phyloP scores from a whole-genome alignment of 495 filamentous ascomycete genomes.

The Neurospora sp. region DNA sequence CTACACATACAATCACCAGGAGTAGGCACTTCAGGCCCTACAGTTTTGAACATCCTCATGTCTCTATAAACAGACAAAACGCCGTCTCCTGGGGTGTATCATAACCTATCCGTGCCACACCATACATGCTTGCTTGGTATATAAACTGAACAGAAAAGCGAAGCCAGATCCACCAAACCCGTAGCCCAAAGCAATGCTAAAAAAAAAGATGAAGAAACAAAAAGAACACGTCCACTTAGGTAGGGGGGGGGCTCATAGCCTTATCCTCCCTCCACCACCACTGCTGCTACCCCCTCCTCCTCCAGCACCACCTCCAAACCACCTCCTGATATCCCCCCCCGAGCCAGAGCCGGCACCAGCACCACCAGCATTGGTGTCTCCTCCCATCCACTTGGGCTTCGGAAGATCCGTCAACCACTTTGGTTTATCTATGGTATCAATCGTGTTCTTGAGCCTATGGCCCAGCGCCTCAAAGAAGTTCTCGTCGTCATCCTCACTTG shows the following conservation, averaged over 20 bases:
- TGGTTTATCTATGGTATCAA: slow-evolving; percentile 74
- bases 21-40: neutral
- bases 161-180: neutral
- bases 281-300: neutral
- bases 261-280: slow-evolving; percentile 15
- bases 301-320: slow-evolving; percentile 32
- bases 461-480: slow-evolving; percentile 74
- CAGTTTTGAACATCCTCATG: neutral
- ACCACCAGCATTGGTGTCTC: slow-evolving; percentile 31
- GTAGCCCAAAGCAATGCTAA: neutral
- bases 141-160: neutral
- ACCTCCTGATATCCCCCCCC: slow-evolving; percentile 30
- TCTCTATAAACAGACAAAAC: neutral
- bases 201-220: neutral
- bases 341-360: slow-evolving; percentile 5
- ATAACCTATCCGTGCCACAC: neutral
- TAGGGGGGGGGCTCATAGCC: slow-evolving; percentile 6
- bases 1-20: neutral
- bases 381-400: slow-evolving; percentile 78
- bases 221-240: neutral
- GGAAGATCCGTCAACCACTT: slow-evolving; percentile 65
- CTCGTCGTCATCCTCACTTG: slow-evolving; percentile 56
- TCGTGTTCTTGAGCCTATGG: slow-evolving; percentile 80
- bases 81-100: neutral
- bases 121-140: neutral